Percentiles rank a stretch among this genome's conserved stretches.
Evolutionary conservation across 2,329 filamentous ascomycete species (phyloP).

Genomic region (Monilinia aucupariae): DNA sequence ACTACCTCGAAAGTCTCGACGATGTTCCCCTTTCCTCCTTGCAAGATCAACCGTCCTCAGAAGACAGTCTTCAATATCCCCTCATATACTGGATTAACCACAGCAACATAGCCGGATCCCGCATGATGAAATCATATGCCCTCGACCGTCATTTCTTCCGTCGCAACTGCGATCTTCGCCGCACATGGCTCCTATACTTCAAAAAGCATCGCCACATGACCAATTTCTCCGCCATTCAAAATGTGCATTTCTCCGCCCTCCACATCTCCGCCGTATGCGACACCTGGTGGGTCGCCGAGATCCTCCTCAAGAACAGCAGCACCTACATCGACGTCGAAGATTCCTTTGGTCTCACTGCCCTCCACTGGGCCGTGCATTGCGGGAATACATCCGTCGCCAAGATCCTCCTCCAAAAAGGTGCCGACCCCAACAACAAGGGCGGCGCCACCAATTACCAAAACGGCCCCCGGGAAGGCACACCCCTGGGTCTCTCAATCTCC

Average conservation of each 20-base stretch:
- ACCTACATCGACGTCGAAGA: conserved; percentile 15
- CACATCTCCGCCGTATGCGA: conserved; percentile 16
- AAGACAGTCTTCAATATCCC: conserved; percentile 17
- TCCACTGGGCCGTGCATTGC: conserved; percentile 16
- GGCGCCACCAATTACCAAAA: conserved; percentile 9
- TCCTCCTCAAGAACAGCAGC: conserved; percentile 14
- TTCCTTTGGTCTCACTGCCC: conserved; percentile 12
- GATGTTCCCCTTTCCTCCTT: conserved; percentile 14
- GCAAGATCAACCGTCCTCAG: conserved; percentile 16
- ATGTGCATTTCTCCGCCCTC: conserved; percentile 14
- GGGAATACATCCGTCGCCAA: conserved; percentile 10
- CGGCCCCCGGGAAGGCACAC: conserved; percentile 12
- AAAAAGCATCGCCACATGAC: conserved; percentile 18
- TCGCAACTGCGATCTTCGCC: conserved; percentile 14
- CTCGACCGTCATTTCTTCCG: conserved; percentile 15
- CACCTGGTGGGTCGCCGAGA: conserved; percentile 14
- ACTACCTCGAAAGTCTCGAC: conserved; percentile 16
- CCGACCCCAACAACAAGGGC: conserved; percentile 14
- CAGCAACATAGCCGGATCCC: conserved; percentile 14
- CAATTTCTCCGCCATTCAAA: conserved; percentile 18
- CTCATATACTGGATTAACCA: conserved; percentile 17
- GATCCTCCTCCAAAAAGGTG: conserved; percentile 12
- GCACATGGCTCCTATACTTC: conserved; percentile 17
- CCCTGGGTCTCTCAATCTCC: conserved; percentile 11
- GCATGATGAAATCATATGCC: conserved; percentile 14